Evolutionary conservation across 2,329 filamentous ascomycete genomes (phyloP), one percentile per base, ranked within the genome.

Genomic region (Clonostachys rosea): DNA sequence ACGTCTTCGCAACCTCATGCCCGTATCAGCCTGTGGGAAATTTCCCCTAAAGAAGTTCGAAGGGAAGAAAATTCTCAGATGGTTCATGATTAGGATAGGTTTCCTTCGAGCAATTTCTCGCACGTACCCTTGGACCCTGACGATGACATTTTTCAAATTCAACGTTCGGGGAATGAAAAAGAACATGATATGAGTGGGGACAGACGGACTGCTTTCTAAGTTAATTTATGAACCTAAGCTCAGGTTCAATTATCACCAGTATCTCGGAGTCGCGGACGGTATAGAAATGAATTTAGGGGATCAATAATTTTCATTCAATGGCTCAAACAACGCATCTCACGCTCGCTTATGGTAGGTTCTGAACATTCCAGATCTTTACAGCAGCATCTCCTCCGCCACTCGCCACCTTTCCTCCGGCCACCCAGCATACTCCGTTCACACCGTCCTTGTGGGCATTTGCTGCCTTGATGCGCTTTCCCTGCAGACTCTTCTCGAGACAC

Each of bases 361-460:
- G 56, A 33, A 69, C 59, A 36, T 62, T 58, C 94, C 94, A 99
- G 44, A 92, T 76, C 76, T 97, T 99, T 43, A 99, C 79, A 1
- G 89, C 86, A 34, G 89, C 92, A 76, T 99, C 94, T 11, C 85
- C 88, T 42, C 94, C 94, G 5, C 83, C 82, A 56, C 86, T 95
- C 10, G 88, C 83, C 44, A 97, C 76, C 68, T 80, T 89, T 49
- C 75, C 74, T 9, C 78, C 81, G 30, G 76, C 78, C 13, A 89
- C 76, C 91, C 92, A 99, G 12, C 79, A 79, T 14, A 97, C 86
- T 14, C 89, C 92, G 55, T 87, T 90, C 16, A 97, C 91, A 10
- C 94, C 94, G 61, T 97, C 94, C 70, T 96, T 96, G 71, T 99
- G 94, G 44, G 92, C 91, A 61, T 96, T 95, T 18, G 83, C 70